Evolutionary conservation across 2,329 filamentous ascomycete species (phyloP), one percentile per base, ranked within the genome.

Genomic region (Exserohilum rostratum): DNA sequence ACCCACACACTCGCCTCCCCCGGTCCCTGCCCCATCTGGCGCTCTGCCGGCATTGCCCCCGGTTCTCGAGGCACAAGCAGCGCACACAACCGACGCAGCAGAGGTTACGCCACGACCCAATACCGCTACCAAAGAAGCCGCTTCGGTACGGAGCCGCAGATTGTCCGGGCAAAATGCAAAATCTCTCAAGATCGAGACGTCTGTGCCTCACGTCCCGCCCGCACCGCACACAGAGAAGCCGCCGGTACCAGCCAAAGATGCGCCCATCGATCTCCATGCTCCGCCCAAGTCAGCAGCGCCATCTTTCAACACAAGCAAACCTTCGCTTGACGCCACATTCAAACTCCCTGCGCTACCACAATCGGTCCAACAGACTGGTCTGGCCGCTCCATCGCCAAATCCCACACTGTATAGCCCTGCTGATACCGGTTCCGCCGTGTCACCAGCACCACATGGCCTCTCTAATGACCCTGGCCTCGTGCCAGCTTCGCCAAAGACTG

Each of bases 161-260:
- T 78, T 96, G 29, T 96, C 93, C 3, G 90, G 89, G 6, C 88
- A 91, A 65, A 91, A 90, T 65, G 79, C 85, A 12, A 93, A 90
- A 71, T 90, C 93, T 67, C 80, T 98, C 46, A 96, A 92, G 77
- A 97, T 98, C 51, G 91, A 97, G 74, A 97, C 92, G 10, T 78
- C 75, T 10, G 61, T 76, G 44, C 77, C 72, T 46, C 74, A 74
- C 10, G 67, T 73, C 25, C 62, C 65, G 43, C 59, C 69, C 25
- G 70, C 64, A 17, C 70, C 71, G 29, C 67, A 74, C 39, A 74
- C 72, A 17, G 72, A 75, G 55, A 73, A 72, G 58, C 68, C 68
- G 45, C 55, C 61, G 13, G 56, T 67, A n/a, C 56, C 66, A 43
- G 66, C 67, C 15, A 73, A 72, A 64, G 72, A 70, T 55, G 67